A percentile compares a stretch with the other conserved stretches of the same genome.
phyloP scores from a whole-genome alignment of 176 grass and related monocot genomes.

The Stipa capillata region DNA sequence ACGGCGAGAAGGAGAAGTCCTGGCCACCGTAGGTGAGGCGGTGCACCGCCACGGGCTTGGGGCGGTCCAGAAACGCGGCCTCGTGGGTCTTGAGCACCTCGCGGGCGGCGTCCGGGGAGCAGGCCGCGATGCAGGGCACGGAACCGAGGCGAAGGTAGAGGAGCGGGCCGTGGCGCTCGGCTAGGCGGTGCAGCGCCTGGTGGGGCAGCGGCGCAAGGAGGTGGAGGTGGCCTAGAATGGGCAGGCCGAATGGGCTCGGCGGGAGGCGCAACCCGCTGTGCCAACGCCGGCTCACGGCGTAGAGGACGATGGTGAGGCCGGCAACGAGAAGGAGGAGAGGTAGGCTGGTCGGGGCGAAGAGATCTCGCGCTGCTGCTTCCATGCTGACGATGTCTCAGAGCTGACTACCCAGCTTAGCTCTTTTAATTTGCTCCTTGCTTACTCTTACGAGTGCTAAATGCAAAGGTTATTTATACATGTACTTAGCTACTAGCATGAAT shows the following conservation, averaged over 20 bases:
- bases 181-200: slow-evolving; percentile 54
- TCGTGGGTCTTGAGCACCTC: slow-evolving; percentile 56
- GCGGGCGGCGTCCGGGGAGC: slow-evolving; percentile 40
- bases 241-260: slow-evolving; percentile 53
- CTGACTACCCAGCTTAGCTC: neutral
- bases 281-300: neutral
- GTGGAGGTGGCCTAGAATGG: slow-evolving; percentile 83
- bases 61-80: slow-evolving; percentile 52
- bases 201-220: slow-evolving; percentile 58
- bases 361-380: neutral
- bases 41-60: slow-evolving; percentile 21
- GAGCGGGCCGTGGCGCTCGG: slow-evolving; percentile 40
- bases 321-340: slow-evolving; percentile 21
- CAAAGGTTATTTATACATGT: neutral
- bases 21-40: slow-evolving; percentile 50
- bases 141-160: slow-evolving; percentile 58
- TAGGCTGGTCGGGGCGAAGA: neutral
- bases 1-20: slow-evolving; percentile 62
- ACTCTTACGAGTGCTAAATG: neutral
- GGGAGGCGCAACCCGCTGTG: slow-evolving; percentile 8
- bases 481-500: neutral
- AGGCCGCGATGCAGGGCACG: slow-evolving; percentile 50
- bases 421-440: neutral
- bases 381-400: neutral
- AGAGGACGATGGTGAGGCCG: slow-evolving; percentile 8